phyloP scores from a whole-genome alignment of 768 basidiomycete species.

The Rhodosporidiobolus sp. region DNA sequence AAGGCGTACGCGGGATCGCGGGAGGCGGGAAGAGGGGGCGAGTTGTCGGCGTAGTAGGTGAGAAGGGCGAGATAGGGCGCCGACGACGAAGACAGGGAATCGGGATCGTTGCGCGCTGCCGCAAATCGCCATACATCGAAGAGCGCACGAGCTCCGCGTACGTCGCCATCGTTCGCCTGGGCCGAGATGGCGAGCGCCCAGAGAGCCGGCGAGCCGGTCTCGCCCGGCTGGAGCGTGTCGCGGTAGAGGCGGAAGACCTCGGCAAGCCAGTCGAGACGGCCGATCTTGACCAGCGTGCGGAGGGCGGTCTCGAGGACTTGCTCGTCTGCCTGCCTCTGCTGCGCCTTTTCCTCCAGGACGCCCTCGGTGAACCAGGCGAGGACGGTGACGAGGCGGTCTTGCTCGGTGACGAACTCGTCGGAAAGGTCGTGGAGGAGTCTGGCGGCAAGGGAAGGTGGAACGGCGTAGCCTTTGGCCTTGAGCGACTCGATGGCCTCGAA shows the following conservation, averaged over 20 bases:
- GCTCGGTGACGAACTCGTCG: constrained; percentile 13
- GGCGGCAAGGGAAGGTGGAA: background rate
- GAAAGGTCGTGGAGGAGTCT: constrained; percentile 5
- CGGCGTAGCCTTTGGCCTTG: constrained; percentile 6
- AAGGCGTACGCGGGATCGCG: constrained; percentile 28
- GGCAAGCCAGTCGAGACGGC: constrained; percentile 17
- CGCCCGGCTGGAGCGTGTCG: background rate
- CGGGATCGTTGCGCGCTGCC: background rate
- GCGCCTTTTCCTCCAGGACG: background rate
- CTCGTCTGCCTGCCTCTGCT: background rate
- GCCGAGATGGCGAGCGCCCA: constrained; percentile 21
- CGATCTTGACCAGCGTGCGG: constrained; percentile 10
- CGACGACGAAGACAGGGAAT: background rate
- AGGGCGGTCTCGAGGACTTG: constrained; percentile 14
- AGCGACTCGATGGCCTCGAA: constrained; percentile 1
- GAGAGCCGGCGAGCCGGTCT: constrained; percentile 3
- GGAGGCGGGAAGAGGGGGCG: background rate
- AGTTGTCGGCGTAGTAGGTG: constrained; percentile 7
- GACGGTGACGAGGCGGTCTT: constrained; percentile 2
- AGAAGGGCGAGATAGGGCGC: constrained; percentile 30
- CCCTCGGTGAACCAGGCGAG: constrained; percentile 20
- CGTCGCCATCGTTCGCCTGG: constrained; percentile 6
- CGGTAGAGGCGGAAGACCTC: constrained; percentile 24
- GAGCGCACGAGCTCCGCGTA: background rate
- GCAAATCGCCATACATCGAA: constrained; percentile 17